phyloP scores from a whole-genome alignment of 169 alveolate genomes.

The Plasmodium gallinaceum region DNA sequence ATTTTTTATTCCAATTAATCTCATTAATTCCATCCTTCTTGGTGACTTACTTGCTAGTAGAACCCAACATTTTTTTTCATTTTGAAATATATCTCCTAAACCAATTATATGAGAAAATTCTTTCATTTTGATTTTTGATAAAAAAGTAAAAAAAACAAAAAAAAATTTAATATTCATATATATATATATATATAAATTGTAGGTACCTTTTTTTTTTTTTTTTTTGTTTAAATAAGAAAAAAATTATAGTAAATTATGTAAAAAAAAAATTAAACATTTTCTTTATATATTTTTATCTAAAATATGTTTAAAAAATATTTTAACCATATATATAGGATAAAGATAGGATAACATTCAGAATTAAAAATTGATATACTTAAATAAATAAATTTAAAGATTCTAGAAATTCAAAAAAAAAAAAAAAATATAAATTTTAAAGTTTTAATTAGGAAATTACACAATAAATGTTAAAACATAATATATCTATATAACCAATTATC shows the following conservation, averaged over 20 bases:
- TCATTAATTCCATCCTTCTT: conserved; percentile 64
- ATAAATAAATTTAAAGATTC: too few species aligned
- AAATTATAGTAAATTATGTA: background rate
- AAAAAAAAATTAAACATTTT: background rate
- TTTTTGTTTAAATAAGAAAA: background rate
- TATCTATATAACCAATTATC: too few species aligned
- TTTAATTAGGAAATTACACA: too few species aligned
- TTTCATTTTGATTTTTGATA: conserved; percentile 8
- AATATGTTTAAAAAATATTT: too few species aligned
- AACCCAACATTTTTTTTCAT: conserved; percentile 45
- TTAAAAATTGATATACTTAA: too few species aligned
- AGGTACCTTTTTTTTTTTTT: background rate
- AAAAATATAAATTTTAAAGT: too few species aligned
- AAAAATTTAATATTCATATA: background rate
- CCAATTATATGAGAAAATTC: conserved; percentile 53
- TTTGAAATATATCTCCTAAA: conserved; percentile 32
- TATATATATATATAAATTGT: background rate
- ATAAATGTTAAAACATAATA: too few species aligned
- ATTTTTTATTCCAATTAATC: conserved; percentile 55
- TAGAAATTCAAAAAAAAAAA: too few species aligned
- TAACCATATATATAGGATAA: too few species aligned
- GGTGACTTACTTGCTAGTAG: conserved; percentile 74
- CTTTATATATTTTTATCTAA: too few species aligned
- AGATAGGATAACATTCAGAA: too few species aligned
- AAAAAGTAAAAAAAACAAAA: background rate